Evolutionary conservation across 2,329 filamentous ascomycete species (phyloP).

Genomic region (Colletotrichum orchidophilum): DNA sequence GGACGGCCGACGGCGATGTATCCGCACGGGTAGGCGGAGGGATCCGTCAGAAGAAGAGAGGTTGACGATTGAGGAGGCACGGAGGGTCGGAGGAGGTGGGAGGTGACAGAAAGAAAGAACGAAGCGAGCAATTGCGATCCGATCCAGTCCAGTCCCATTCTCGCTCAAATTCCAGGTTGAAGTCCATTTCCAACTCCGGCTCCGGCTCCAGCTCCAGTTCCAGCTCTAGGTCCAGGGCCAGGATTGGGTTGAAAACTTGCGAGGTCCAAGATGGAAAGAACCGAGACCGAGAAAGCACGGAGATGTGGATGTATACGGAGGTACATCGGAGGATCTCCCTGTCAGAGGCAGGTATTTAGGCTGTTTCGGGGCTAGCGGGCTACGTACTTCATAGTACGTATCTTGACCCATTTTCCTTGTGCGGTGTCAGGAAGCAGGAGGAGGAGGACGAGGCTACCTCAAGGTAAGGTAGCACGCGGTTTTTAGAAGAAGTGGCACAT

Average conservation of each 20-base stretch:
- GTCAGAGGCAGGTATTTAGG: neutral
- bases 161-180: neutral
- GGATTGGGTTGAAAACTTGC: neutral
- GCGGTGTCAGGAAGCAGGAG: too few relatives aligned
- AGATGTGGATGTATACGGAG: conserved; percentile 18
- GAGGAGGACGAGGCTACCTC: too few relatives aligned
- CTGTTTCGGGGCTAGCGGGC: neutral
- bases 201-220: neutral
- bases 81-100: neutral
- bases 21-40: neutral
- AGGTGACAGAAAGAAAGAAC: neutral
- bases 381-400: conserved; percentile 2
- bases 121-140: neutral
- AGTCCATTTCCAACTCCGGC: neutral
- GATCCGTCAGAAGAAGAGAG: neutral
- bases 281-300: neutral
- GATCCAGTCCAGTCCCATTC: neutral
- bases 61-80: neutral
- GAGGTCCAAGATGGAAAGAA: conserved; percentile 10
- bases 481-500: too few relatives aligned
- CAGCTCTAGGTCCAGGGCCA: neutral
- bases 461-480: too few relatives aligned
- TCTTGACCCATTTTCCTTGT: too few relatives aligned
- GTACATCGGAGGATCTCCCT: conserved; percentile 26
- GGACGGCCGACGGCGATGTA: neutral